Base-by-base conservation (phyloP, 345 rosid genomes). In the Sisymbrium irio region DNA sequence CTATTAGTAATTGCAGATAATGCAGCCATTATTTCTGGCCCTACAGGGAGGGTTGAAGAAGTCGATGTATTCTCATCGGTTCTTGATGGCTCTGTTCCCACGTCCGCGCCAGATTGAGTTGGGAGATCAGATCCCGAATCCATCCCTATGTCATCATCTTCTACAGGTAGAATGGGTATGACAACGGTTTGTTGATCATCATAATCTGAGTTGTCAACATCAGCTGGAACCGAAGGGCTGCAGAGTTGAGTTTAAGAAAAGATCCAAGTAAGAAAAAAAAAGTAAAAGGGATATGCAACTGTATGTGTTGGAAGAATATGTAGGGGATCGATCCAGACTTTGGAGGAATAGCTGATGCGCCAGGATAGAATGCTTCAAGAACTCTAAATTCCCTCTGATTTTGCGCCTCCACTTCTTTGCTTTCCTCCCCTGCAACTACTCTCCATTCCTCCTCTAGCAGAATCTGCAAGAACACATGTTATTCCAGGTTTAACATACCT, bases 311-410 rank as follows among this genome's bases (percentile, higher is more conserved):
- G 54, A 35, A 74, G 40, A 46, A 72, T 14, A 46, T 22, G 53
- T 11, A 18, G 27, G 76, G 72, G 50, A 9, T 59, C 75, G 78
- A 46, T 68, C 41, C 82, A 22, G 22, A 95, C 99, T 95, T 83
- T 71, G 79, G 83, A 74, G 99, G 99, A 57, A 95, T 89, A 17
- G 91, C 83, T 49, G 96, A 88, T 75, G 94, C 84, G 5, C 93
- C 91, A 17, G 98, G 98, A 80, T 91, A 92, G 66, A 92, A 89
- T 60, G 99, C 97, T 86, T 95, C 99, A 41, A 95, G 91, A 76
- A 90, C 89, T 78, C 97, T 89, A 81, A 87, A 45, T 83, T 90
- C 99, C 71, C 99, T 86, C 82, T 87, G 88, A 68, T 76, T 88
- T 78, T 92, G 82, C 65, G 72, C 67, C 67, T 89, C 96, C 35